These are phyloP conservation scores for Punctularia strigosozonata DNA, from an alignment of 768 basidiomycete species.

Conservation along the genomic window DNA sequence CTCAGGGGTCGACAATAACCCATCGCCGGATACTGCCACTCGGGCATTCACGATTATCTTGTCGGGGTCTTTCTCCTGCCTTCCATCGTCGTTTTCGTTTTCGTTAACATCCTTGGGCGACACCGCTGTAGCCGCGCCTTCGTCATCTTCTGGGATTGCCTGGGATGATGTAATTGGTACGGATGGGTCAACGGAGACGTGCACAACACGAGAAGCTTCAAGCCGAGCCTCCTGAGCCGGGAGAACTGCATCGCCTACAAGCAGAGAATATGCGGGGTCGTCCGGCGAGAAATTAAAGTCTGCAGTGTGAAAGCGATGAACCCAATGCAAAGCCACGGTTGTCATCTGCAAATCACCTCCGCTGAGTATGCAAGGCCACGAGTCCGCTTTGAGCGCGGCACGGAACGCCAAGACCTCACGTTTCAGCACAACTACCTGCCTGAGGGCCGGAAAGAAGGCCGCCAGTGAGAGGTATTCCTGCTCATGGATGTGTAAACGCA, in stretches of 20 bases:
- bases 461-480: not conserved
- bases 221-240: constrained; percentile 41
- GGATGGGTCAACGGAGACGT: constrained; percentile 56
- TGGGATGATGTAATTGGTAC: constrained; percentile 19
- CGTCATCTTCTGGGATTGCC: constrained; percentile 23
- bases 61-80: constrained; percentile 52
- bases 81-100: constrained; percentile 9
- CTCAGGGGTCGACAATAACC: constrained; percentile 51
- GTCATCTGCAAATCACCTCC: constrained; percentile 46
- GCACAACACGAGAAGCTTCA: constrained; percentile 57
- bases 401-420: constrained; percentile 52
- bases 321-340: not conserved
- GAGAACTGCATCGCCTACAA: constrained; percentile 51
- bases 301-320: constrained; percentile 16
- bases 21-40: constrained; percentile 44
- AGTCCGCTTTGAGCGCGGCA: constrained; percentile 23
- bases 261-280: constrained; percentile 73
- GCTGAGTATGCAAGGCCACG: constrained; percentile 75
- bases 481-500: constrained; percentile 10
- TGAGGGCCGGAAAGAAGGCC: constrained; percentile 15
- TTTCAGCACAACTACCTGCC: constrained; percentile 69
- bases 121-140: constrained; percentile 14
- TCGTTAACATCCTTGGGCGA: no score
- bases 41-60: constrained; percentile 67
- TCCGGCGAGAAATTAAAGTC: constrained; percentile 87